Evolutionary conservation across 768 basidiomycete genomes (phyloP).

Genomic region (Lactarius sanguifluus): DNA sequence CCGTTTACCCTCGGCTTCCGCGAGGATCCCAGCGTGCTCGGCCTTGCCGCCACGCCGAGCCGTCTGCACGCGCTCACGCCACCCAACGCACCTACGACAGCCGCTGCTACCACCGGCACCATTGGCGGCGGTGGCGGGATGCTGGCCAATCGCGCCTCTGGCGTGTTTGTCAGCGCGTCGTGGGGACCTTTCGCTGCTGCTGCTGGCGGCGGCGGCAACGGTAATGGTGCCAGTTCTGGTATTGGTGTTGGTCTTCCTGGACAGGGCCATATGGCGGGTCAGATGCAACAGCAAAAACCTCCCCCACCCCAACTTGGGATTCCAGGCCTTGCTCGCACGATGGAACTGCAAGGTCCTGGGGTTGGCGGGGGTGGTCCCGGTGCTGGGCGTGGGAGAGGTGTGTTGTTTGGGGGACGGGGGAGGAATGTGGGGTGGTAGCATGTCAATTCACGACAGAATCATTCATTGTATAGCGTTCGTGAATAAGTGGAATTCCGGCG

Average conservation of each 20-base stretch:
- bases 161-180: conserved; percentile 25
- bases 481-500: conserved; percentile 9
- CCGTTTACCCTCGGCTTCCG: conserved; percentile 29
- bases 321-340: conserved; percentile 17
- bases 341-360: conserved; percentile 26
- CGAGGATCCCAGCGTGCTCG: conserved; percentile 26
- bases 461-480: not conserved
- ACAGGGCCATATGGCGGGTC: conserved; percentile 9
- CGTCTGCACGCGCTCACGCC: conserved; percentile 38
- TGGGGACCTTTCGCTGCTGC: conserved; percentile 15
- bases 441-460: not conserved
- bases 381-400: conserved; percentile 23
- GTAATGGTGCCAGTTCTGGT: conserved; percentile 6
- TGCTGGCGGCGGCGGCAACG: conserved; percentile 17
- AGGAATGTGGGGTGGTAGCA: conserved; percentile 25
- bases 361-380: conserved; percentile 11
- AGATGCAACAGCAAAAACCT: conserved; percentile 31
- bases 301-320: conserved; percentile 38
- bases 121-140: not conserved
- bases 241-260: conserved; percentile 15
- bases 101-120: conserved; percentile 24
- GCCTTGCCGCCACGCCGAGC: conserved; percentile 34
- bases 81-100: conserved; percentile 28
- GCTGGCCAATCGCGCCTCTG: not conserved
- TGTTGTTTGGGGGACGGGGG: conserved; percentile 27